These are phyloP conservation scores for Isoetes taiwanensis DNA, from an alignment of 75 land plant genomes.

Conservation along the genomic window DNA sequence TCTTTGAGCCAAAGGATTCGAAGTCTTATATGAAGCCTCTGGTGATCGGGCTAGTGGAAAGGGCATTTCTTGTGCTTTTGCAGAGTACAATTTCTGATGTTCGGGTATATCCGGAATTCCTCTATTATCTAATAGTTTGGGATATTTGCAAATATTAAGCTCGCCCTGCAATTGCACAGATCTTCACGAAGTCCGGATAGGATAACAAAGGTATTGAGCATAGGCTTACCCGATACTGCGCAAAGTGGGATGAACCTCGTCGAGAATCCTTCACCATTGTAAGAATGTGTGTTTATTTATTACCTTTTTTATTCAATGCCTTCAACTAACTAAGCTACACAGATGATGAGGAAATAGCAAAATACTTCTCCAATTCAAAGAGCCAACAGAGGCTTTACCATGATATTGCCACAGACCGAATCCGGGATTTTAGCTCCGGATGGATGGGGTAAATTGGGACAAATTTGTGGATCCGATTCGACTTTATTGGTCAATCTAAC, in stretches of 20 bases:
- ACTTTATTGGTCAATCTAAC: too few species aligned
- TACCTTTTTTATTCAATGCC: too few species aligned
- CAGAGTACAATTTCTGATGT: conserved; percentile 62
- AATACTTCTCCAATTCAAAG: conserved; percentile 20
- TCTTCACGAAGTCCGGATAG: conserved; percentile 44
- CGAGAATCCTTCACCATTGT: conserved; percentile 78
- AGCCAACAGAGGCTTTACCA: conserved; percentile 46
- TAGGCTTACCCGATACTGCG: conserved; percentile 55
- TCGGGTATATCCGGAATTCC: conserved; percentile 52
- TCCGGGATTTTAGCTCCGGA: conserved; percentile 97
- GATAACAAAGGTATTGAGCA: conserved; percentile 43
- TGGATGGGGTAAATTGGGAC: conserved; percentile 92
- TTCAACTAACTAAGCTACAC: not conserved
- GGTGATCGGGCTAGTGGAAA: conserved; percentile 40
- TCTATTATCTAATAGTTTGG: too few species aligned
- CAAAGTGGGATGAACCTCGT: conserved; percentile 77
- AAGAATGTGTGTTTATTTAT: conserved; percentile 11
- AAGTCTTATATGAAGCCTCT: conserved; percentile 42
- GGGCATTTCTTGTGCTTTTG: conserved; percentile 49
- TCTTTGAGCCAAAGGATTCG: conserved; percentile 64
- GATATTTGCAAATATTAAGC: too few species aligned
- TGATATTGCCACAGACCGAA: conserved; percentile 82
- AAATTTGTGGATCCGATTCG: too few species aligned
- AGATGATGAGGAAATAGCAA: conserved; percentile 64
- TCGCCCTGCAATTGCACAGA: conserved; percentile 24